Base-by-base conservation (phyloP, 2,329 filamentous ascomycete genomes). In the Botrytis sinoallii region DNA sequence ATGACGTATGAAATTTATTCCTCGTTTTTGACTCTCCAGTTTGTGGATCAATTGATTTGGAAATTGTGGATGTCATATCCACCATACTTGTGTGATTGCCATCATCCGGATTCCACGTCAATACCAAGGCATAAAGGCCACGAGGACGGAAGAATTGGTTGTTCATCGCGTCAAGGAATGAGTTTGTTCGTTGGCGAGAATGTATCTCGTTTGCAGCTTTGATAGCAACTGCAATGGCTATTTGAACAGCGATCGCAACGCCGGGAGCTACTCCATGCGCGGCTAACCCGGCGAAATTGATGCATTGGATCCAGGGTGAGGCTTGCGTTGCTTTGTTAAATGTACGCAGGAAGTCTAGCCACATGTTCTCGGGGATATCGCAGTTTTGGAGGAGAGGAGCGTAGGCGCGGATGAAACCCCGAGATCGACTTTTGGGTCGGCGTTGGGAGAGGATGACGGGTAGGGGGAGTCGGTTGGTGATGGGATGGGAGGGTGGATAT, bases 121-220 rank as follows among this genome's bases (percentile, higher is more conserved):
- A 85, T 55, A 91, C 82, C 35, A 88, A 81, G 73, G 83, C 85
- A 79, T 85, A 87, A 0, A 90, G 82, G 0, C 88, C 88, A 1
- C 84, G 84, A 0, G 89, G 88, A 61, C 83, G 84, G 79, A 91
- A 91, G 73, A 89, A 85, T 5, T 86, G 82, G 14, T 85, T 82
- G 77, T 90, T 91, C 77, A 89, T 84, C 42, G 82, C 80, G 75
- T 89, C 84, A 18, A 91, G 83, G 77, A 88, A 90, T 0, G 79
- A 81, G 76, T 89, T 90, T 22, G 76, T 76, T 72, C 77, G 76
- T 25, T 75, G 71, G 6, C 75, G 72, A 32, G 71, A 59, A 46
- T 79, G 77, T 2, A 78, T 55, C 40, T 85, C 83, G 68, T 83
- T 83, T 0, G 83, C 83, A 3, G 83, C 81, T 20, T 84, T 79